Base-by-base conservation (phyloP, 75 land plant species). In the Selaginella tamariscina region DNA sequence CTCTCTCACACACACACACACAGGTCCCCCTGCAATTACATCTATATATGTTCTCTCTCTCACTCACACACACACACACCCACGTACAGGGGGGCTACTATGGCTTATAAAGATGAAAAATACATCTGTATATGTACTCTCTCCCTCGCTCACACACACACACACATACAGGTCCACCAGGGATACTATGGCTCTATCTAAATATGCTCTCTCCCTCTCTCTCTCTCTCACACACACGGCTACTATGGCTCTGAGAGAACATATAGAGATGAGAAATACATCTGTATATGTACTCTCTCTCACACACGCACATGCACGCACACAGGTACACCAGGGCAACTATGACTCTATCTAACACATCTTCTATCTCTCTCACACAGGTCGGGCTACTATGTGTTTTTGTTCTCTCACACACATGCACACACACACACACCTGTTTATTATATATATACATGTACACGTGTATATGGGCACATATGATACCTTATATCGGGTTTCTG, bases 401-500 rank as follows among this genome's bases (percentile, higher is more conserved):
- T 49, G 54, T 49, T 49, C 54, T 11, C n/a, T 2, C 18, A 60
- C 2, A n/a, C n/a, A 39, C 15, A n/a, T 49, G 18, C 20, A 66
- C 1, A 24, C 18, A 20, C 28, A 15, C 13, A 32, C 13, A 29
- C 22, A 27, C 13, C 32, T 60, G 0, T 24, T 26, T 24, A 18
- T 27, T 15, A 0, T n/a, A 68, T 26, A 65, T 49, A 65, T 13
- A 9, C 64, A 32, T 32, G 30, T 33, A 27, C 27, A 68, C 20
- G 11, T 68, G 65, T 30, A 67, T 11, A 33, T 32, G n/a, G n/a
- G n/a, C n/a, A n/a, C n/a, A n/a, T n/a, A n/a, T n/a, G n/a, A n/a
- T 39, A 72, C 77, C 54, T 66, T 65, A 31, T 44, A 30, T 56
- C 88, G 74, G 5, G 84, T 81, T 1, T 54, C 24, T 27, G 30